These are phyloP conservation scores for Eucalyptus coolabah DNA, from an alignment of 345 rosid species.

Conservation along the genomic window DNA sequence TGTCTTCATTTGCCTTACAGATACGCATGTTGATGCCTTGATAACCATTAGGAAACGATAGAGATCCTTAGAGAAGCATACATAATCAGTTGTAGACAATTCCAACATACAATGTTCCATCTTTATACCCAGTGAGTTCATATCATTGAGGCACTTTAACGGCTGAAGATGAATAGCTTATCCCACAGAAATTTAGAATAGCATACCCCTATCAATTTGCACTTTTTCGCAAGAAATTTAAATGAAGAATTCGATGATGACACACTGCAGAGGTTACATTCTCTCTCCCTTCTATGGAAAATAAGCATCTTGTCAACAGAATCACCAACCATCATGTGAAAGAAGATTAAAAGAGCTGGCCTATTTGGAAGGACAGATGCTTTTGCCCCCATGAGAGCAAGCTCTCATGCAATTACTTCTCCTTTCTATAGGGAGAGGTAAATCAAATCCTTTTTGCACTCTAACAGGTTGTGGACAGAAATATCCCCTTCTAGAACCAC, in stretches of 20 bases:
- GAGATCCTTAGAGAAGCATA: background rate
- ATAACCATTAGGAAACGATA: background rate
- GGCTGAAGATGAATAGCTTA: background rate
- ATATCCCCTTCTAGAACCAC: background rate
- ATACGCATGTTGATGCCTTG: background rate
- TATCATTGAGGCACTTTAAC: background rate
- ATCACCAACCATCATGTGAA: background rate
- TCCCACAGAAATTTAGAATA: background rate
- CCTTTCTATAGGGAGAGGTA: background rate
- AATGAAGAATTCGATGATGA: background rate
- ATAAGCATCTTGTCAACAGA: background rate
- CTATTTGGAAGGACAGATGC: background rate
- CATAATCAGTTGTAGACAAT: background rate
- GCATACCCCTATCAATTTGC: background rate
- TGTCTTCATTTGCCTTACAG: background rate
- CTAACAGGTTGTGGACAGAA: background rate
- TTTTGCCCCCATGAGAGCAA: background rate
- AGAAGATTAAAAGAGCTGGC: background rate
- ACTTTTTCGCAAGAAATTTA: background rate
- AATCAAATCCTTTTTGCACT: background rate
- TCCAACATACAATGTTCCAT: background rate
- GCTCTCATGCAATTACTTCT: background rate
- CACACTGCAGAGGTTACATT: background rate
- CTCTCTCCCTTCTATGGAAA: background rate
- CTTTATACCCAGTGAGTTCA: background rate